Conservation (phyloP, 768 basidiomycete species). For the Strobilomyces echinocephalus region DNA sequence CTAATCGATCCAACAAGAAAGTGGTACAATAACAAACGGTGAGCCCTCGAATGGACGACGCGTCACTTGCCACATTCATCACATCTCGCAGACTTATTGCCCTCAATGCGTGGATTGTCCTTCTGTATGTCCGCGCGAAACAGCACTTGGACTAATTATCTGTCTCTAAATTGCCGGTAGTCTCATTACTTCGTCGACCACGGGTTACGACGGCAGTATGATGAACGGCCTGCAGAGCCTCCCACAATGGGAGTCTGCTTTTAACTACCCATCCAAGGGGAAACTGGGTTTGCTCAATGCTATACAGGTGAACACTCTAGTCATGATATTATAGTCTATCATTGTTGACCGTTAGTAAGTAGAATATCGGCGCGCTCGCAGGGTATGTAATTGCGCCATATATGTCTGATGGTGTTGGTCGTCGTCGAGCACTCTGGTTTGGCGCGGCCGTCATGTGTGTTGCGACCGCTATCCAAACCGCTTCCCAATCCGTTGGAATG, state of each 20-base stretch:
- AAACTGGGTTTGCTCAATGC: slow-evolving; percentile 68
- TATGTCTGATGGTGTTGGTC: slow-evolving; percentile 67
- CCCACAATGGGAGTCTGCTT: slow-evolving; percentile 57
- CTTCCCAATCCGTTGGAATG: slow-evolving; percentile 65
- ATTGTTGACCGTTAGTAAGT: neutral
- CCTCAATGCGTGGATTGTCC: slow-evolving; percentile 66
- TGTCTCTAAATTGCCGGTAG: slow-evolving; percentile 28
- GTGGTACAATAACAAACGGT: slow-evolving; percentile 78
- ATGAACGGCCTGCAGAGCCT: slow-evolving; percentile 78
- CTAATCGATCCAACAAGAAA: slow-evolving; percentile 61
- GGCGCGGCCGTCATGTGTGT: slow-evolving; percentile 69
- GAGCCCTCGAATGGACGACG: slow-evolving; percentile 6
- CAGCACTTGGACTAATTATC: neutral
- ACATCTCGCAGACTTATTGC: slow-evolving; percentile 43
- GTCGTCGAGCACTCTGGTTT: slow-evolving; percentile 60
- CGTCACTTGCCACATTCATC: neutral
- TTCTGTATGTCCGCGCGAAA: slow-evolving; percentile 42
- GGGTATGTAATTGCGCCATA: slow-evolving; percentile 70
- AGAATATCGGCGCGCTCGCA: slow-evolving; percentile 69
- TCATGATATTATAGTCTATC: neutral
- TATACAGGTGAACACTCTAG: slow-evolving; percentile 48
- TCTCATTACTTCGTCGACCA: slow-evolving; percentile 71
- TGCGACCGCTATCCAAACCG: slow-evolving; percentile 65
- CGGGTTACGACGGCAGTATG: slow-evolving; percentile 74
- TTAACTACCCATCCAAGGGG: slow-evolving; percentile 50